A percentile compares a stretch with the other conserved stretches of the same genome.
Conservation (phyloP, 352 stramenopile genomes). For the Phytopythium boreale region DNA sequence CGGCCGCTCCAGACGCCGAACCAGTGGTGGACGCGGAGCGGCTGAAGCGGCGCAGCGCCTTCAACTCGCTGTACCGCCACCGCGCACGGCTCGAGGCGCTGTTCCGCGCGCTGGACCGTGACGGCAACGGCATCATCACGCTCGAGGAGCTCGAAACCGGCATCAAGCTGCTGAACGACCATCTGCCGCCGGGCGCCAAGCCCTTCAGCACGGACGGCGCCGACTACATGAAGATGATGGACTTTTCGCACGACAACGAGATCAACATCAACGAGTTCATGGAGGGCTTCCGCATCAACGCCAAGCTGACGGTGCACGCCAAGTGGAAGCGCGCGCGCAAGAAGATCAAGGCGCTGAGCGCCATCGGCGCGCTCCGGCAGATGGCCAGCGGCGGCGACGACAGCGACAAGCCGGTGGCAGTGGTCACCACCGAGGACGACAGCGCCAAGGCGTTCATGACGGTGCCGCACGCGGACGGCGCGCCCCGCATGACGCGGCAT, state of each 20-base stretch:
- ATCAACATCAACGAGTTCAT: conserved; percentile 92
- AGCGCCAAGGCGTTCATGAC: conserved; percentile 29
- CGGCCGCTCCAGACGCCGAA: conserved; percentile 12
- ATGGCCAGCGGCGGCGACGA: conserved; percentile 22
- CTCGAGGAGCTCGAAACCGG: conserved; percentile 77
- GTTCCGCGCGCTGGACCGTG: conserved; percentile 78
- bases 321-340: conserved; percentile 87
- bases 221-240: conserved; percentile 85
- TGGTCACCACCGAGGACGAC: conserved; percentile 20
- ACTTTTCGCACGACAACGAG: conserved; percentile 83
- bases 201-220: conserved; percentile 64
- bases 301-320: conserved; percentile 79
- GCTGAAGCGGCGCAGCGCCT: conserved; percentile 56
- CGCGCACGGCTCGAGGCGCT: conserved; percentile 76
- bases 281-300: conserved; percentile 86
- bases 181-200: conserved; percentile 63
- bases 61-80: conserved; percentile 84
- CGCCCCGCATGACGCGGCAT: conserved; percentile 55
- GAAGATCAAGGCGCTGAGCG: conserved; percentile 85
- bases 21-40: conserved; percentile 38
- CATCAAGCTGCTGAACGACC: conserved; percentile 79
- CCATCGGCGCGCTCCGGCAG: conserved; percentile 54
- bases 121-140: conserved; percentile 82
- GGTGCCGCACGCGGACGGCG: conserved; percentile 22
- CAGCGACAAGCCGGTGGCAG: background rate